These are phyloP conservation scores for Phytophthora tubulina DNA, from an alignment of 352 stramenopile genomes.

Conservation along the genomic window DNA sequence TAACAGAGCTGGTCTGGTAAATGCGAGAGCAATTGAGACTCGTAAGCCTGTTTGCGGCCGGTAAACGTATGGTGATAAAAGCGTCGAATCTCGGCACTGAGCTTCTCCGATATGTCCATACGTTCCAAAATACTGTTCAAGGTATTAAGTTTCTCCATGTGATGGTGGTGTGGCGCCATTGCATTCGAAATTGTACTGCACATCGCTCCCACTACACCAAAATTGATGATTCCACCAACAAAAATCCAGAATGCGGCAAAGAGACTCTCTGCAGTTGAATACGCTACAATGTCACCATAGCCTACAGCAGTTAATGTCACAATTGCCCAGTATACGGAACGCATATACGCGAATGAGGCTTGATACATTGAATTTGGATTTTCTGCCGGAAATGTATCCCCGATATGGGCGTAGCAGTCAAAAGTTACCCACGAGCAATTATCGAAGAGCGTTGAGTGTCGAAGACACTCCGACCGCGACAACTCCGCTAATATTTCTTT, in stretches of 20 bases:
- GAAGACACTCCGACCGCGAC: no score
- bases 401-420: no score
- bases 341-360: no score
- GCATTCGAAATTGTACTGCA: constrained; percentile 81
- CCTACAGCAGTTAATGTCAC: no score
- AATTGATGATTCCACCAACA: constrained; percentile 79
- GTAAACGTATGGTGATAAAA: constrained; percentile 82
- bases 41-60: constrained; percentile 68
- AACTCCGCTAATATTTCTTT: no score
- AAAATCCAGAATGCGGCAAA: constrained; percentile 84
- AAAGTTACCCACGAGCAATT: no score
- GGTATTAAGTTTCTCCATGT: constrained; percentile 77
- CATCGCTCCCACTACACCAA: constrained; percentile 80
- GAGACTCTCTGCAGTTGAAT: constrained; percentile 69
- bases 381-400: no score
- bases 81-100: constrained; percentile 68
- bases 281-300: no score
- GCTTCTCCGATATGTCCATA: constrained; percentile 55
- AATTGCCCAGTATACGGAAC: no score
- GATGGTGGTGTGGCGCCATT: constrained; percentile 64
- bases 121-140: constrained; percentile 77
- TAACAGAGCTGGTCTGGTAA: constrained; percentile 80
- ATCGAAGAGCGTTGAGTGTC: no score
- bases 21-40: constrained; percentile 71
- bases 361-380: no score